phyloP scores from a whole-genome alignment of 2,329 filamentous ascomycete genomes.

The Pseudogymnoascus sp. region DNA sequence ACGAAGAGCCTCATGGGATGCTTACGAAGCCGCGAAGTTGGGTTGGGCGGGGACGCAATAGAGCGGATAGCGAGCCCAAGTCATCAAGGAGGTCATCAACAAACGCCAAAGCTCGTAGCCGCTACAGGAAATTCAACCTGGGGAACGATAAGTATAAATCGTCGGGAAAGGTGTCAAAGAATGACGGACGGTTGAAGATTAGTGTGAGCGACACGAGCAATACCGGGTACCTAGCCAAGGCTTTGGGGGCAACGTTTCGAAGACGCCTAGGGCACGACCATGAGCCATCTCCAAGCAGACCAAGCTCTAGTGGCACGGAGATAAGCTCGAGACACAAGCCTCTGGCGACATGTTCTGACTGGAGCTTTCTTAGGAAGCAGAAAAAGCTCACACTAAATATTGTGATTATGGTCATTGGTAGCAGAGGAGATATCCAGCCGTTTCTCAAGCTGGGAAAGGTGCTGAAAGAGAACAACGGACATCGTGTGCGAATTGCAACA shows the following conservation, averaged over 20 bases:
- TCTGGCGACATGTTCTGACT: constrained; percentile 11
- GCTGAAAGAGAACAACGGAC: constrained; percentile 61
- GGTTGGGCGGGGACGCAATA: background rate
- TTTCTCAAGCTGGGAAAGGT: constrained; percentile 69
- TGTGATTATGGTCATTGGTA: constrained; percentile 77
- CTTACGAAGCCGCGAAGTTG: background rate
- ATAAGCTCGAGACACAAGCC: background rate
- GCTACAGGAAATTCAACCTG: constrained; percentile 48
- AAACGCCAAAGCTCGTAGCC: constrained; percentile 6
- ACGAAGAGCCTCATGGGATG: background rate
- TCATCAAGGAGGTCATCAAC: background rate
- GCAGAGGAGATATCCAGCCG: constrained; percentile 70
- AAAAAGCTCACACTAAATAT: constrained; percentile 55
- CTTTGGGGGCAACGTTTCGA: constrained; percentile 55
- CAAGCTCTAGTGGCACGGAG: background rate
- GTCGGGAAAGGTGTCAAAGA: constrained; percentile 55
- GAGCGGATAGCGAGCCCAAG: background rate
- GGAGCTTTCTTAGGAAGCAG: constrained; percentile 15
- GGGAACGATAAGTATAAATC: constrained; percentile 58
- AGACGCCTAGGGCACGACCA: constrained; percentile 38
- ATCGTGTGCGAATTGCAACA: constrained; percentile 69
- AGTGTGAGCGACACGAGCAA: constrained; percentile 63
- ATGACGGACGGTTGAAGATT: constrained; percentile 63
- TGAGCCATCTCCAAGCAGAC: background rate
- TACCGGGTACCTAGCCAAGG: constrained; percentile 65